Conservation (phyloP, 768 basidiomycete species). For the Naganishia onofrii region DNA sequence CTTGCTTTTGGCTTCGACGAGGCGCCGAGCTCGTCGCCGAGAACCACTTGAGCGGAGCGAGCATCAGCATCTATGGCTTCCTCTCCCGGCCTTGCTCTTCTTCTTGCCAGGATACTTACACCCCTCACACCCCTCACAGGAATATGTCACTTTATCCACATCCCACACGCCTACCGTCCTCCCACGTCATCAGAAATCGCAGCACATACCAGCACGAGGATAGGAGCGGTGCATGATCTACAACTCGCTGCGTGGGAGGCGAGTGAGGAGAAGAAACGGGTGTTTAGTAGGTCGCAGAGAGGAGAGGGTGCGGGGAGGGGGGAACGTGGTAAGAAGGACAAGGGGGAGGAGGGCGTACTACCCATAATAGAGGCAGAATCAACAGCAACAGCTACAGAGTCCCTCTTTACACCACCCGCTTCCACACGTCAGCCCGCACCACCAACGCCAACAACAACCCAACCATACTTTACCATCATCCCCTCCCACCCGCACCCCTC, state of each 20-base stretch:
- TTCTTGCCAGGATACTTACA: too few relatives aligned
- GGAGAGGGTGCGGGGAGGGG: constrained; percentile 56
- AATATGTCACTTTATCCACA: constrained; percentile 72
- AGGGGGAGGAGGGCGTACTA: constrained; percentile 9
- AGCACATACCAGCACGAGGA: constrained; percentile 36
- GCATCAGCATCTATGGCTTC: too few relatives aligned
- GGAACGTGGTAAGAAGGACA: constrained; percentile 37
- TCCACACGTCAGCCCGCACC: too few relatives aligned
- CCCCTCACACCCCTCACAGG: constrained; percentile 60
- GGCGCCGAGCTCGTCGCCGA: too few relatives aligned
- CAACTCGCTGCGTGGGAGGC: constrained; percentile 60
- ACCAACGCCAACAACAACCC: neutral
- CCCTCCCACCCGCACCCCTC: constrained; percentile 56
- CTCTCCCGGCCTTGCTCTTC: neutral
- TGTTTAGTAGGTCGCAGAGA: constrained; percentile 27
- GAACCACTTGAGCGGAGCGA: too few relatives aligned
- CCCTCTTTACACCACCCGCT: too few relatives aligned
- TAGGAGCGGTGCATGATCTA: constrained; percentile 49
- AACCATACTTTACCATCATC: constrained; percentile 38
- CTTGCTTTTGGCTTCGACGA: too few relatives aligned
- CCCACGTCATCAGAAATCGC: constrained; percentile 52
- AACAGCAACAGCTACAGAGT: neutral
- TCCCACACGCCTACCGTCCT: constrained; percentile 58
- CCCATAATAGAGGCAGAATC: neutral
- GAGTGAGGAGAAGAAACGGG: constrained; percentile 55